Evolutionary conservation across 164 flowering plant genomes (phyloP).

Genomic region (Umbellularia californica): DNA sequence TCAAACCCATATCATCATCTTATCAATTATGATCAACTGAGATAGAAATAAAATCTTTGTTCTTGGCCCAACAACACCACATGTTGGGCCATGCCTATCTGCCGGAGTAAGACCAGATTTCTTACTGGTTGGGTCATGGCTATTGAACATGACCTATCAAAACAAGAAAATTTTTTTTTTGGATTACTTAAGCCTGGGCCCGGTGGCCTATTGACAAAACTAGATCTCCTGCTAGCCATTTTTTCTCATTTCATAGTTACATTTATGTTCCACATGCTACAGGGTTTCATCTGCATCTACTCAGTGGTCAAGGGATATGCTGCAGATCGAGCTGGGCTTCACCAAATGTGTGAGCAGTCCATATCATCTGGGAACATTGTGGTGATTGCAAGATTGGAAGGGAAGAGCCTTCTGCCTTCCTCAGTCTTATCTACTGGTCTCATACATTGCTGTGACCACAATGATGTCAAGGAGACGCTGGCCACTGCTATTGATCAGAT

Average conservation of each 20-base stretch:
- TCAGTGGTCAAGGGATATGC: constrained; percentile 38
- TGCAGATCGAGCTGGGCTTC: constrained; percentile 48
- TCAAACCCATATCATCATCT: background rate
- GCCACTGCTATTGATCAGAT: constrained; percentile 29
- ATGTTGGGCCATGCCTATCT: no score
- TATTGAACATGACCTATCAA: no score
- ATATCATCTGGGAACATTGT: constrained; percentile 20
- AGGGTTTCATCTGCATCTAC: constrained; percentile 50
- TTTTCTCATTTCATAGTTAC: background rate
- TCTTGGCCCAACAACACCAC: no score
- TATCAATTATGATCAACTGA: background rate
- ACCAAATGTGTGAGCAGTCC: constrained; percentile 37
- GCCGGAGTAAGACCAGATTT: no score
- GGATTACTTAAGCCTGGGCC: no score
- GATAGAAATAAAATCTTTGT: no score
- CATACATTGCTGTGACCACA: constrained; percentile 41
- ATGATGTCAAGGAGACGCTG: constrained; percentile 36
- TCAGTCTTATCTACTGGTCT: constrained; percentile 35
- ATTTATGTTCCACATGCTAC: background rate
- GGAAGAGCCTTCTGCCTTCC: constrained; percentile 50
- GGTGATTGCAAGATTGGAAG: constrained; percentile 49
- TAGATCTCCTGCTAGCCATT: no score
- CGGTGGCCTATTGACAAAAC: no score
- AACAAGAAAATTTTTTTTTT: no score
- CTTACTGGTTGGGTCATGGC: no score